Conservation (phyloP, 176 grass and related monocot genomes). For the Saccharum spontaneum region DNA sequence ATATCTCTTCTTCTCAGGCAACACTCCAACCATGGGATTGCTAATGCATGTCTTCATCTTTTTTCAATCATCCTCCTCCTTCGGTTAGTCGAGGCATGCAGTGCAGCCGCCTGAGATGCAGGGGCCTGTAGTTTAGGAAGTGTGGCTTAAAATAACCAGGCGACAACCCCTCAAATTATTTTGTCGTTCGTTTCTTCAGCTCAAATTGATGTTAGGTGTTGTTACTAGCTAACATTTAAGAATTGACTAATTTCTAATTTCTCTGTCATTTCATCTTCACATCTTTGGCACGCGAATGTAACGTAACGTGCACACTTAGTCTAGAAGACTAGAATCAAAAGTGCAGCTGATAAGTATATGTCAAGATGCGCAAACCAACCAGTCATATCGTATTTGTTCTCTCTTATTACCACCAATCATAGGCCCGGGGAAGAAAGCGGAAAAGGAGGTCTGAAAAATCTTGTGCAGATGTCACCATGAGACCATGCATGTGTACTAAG, state of each 20-base stretch:
- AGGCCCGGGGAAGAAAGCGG: not conserved
- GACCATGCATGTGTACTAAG: not conserved
- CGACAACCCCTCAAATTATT: not conserved
- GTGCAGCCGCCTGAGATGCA: no score
- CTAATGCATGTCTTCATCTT: no score
- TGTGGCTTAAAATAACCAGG: not conserved
- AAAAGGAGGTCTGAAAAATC: conserved; percentile 11
- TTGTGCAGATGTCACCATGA: conserved; percentile 1
- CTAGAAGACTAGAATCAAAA: not conserved
- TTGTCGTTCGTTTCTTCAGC: no score
- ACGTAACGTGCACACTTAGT: conserved; percentile 6
- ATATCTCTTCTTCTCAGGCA: no score
- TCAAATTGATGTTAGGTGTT: no score
- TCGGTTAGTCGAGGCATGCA: no score
- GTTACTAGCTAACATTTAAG: no score
- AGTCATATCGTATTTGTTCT: not conserved
- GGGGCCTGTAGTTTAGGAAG: no score
- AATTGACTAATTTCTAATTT: no score
- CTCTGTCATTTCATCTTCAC: not conserved
- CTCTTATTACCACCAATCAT: conserved; percentile 15
- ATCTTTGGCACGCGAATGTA: conserved; percentile 13
- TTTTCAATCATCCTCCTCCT: no score
- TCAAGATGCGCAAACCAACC: not conserved
- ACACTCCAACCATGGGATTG: no score
- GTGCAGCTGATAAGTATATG: not conserved